Conservation (phyloP, 106 monocot genomes). For the Triglochin maritima region DNA sequence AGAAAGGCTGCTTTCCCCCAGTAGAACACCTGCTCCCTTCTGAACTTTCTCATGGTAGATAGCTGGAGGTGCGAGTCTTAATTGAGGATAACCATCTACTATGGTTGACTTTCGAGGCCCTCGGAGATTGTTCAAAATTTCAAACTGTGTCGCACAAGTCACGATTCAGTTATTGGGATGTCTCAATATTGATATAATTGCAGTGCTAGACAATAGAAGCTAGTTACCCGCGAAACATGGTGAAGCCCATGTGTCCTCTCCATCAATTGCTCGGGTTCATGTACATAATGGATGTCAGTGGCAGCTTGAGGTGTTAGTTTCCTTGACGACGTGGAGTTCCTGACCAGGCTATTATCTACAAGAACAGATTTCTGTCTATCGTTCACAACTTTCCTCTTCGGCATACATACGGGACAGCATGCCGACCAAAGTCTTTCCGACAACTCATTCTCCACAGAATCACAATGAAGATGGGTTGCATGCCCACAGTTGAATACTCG, state of each 20-base stretch:
- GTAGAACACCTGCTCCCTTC: conserved; percentile 23
- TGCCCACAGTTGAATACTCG: conserved; percentile 87
- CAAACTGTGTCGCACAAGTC: conserved; percentile 49
- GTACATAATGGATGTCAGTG: conserved; percentile 28
- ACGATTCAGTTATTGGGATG: too few relatives aligned
- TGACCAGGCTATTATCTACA: conserved; percentile 45
- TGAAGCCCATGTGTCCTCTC: conserved; percentile 61
- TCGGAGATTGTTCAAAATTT: conserved; percentile 74
- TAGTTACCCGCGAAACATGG: conserved; percentile 56
- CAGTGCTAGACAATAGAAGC: not conserved
- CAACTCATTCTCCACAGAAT: conserved; percentile 44
- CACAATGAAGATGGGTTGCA: conserved; percentile 83
- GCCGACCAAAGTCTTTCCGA: conserved; percentile 10
- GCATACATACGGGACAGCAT: conserved; percentile 67
- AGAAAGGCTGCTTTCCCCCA: conserved; percentile 23
- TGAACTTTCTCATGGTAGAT: conserved; percentile 86
- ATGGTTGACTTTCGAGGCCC: conserved; percentile 38
- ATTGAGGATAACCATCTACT: conserved; percentile 44
- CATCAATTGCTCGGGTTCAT: conserved; percentile 51
- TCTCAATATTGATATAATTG: too few relatives aligned
- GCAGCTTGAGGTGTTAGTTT: conserved; percentile 12
- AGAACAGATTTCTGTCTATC: conserved; percentile 27
- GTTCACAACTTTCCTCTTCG: conserved; percentile 36
- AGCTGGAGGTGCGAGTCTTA: conserved; percentile 78
- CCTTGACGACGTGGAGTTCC: conserved; percentile 10